Percentiles rank a stretch among this genome's conserved stretches.
Conservation (phyloP, 2,329 filamentous ascomycete species). For the Xylaria sp. region DNA sequence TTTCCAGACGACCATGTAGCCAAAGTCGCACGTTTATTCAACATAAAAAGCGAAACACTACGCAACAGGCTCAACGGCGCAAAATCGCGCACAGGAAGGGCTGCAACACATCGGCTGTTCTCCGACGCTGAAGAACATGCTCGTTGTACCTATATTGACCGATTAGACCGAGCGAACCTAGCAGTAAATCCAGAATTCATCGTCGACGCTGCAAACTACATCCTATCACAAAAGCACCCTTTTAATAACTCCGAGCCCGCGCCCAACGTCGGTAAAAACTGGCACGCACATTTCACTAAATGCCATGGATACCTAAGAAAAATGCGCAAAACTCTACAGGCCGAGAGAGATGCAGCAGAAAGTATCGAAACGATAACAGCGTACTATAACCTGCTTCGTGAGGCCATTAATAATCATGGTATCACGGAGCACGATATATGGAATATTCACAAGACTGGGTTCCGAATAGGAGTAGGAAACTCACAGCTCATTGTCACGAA, state of each 20-base stretch:
- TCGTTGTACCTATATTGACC: background rate
- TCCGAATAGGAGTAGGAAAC: background rate
- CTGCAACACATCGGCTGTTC: background rate
- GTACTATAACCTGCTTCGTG: background rate
- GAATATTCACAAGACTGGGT: background rate
- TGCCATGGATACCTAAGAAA: background rate
- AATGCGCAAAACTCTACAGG: background rate
- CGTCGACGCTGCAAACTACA: background rate
- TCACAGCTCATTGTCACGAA: no score
- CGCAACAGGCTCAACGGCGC: background rate
- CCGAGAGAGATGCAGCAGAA: background rate
- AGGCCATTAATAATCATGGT: background rate
- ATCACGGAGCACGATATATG: background rate
- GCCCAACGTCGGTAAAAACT: background rate
- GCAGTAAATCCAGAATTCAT: background rate
- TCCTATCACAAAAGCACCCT: background rate
- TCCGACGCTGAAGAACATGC: background rate
- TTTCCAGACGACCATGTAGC: no score
- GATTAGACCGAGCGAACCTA: background rate
- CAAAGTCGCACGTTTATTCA: no score
- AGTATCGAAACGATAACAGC: background rate
- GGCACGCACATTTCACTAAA: background rate
- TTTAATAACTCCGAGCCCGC: background rate
- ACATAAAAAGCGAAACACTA: background rate
- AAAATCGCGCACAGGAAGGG: background rate